These are phyloP conservation scores for Metarhizium brunneum DNA, from an alignment of 2,329 filamentous ascomycete genomes.

Conservation along the genomic window DNA sequence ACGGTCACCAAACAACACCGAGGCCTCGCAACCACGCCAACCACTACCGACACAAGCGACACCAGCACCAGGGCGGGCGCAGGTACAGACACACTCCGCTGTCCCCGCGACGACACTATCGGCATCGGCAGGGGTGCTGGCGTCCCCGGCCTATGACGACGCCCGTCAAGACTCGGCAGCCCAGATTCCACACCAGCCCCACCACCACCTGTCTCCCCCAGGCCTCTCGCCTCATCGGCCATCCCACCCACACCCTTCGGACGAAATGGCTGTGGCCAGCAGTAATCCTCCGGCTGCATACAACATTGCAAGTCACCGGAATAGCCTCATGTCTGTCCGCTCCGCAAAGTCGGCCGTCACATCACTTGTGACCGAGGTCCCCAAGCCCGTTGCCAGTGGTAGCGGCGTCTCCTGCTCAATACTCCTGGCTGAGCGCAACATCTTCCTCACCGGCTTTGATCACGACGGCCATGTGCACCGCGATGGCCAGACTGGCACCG, in stretches of 20 bases:
- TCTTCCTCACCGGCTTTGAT: constrained; percentile 73
- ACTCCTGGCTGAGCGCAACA: constrained; percentile 66
- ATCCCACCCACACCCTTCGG: background rate
- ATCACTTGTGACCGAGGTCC: constrained; percentile 42
- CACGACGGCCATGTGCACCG: constrained; percentile 48
- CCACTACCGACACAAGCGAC: background rate
- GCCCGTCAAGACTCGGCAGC: constrained; percentile 12
- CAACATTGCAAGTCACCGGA: constrained; percentile 28
- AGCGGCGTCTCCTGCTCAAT: constrained; percentile 69
- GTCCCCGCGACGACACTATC: background rate
- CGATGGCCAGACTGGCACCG: constrained; percentile 58
- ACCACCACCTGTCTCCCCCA: background rate
- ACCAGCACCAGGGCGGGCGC: background rate
- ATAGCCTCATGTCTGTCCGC: constrained; percentile 41
- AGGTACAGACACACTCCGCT: background rate
- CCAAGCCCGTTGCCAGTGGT: constrained; percentile 70
- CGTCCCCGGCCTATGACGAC: constrained; percentile 23
- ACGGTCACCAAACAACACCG: constrained; percentile 1
- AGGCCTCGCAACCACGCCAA: background rate
- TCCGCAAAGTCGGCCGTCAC: constrained; percentile 41
- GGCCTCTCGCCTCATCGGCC: background rate
- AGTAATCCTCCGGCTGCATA: constrained; percentile 13
- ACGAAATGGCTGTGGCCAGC: constrained; percentile 14
- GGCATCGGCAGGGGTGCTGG: constrained; percentile 9
- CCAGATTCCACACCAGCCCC: constrained; percentile 1